Conservation (phyloP, 192 early-diverging fungal species). For the Coemansia sp. region DNA sequence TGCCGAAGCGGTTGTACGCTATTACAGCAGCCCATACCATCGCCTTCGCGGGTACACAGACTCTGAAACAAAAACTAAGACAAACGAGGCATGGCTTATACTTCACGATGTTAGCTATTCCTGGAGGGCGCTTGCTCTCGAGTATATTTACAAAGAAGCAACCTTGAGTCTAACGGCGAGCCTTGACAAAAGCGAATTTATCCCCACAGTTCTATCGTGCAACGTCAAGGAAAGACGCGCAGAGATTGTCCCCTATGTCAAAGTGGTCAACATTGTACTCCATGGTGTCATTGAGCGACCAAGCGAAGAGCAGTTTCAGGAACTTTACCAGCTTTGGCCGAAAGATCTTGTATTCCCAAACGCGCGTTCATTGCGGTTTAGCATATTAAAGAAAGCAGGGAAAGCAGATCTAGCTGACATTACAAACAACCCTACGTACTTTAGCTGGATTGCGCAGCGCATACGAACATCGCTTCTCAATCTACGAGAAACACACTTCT, state of each 20-base stretch:
- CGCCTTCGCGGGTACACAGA: not conserved
- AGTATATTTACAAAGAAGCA: not conserved
- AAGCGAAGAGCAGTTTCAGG: not conserved
- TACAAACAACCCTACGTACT: not conserved
- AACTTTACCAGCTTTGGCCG: not conserved
- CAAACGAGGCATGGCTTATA: not conserved
- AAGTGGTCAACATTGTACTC: not conserved
- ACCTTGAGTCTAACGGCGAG: constrained; percentile 6
- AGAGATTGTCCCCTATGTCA: not conserved
- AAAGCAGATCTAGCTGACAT: not conserved
- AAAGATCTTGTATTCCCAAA: not conserved
- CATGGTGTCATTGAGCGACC: not conserved
- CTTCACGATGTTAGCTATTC: not conserved
- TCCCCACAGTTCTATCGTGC: not conserved
- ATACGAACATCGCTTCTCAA: not conserved
- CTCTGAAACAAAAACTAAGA: not conserved
- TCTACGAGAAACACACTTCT: not conserved
- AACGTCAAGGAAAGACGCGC: not conserved
- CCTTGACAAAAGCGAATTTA: not conserved
- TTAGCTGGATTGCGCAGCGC: not conserved
- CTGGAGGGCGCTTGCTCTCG: not conserved
- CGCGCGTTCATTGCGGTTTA: not conserved
- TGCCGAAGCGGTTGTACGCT: constrained; percentile 5
- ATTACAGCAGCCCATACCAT: not conserved
- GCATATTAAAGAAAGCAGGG: not conserved